Conservation (phyloP, 208 protist genomes). For the Pavlovales sp. region DNA sequence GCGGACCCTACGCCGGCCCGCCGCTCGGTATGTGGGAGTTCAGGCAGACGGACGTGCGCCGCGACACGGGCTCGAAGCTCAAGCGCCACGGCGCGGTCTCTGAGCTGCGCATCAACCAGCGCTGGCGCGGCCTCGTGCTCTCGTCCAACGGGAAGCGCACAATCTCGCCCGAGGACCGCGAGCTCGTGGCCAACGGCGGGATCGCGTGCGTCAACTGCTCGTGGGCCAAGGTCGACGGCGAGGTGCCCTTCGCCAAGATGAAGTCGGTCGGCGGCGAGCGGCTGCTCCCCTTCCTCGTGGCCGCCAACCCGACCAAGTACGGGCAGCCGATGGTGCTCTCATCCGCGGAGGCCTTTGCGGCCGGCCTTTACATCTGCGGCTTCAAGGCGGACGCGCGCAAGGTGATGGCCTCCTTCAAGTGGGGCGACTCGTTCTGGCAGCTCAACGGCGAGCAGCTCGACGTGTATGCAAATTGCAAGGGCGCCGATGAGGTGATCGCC, state of each 20-base stretch:
- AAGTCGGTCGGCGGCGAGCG: constrained; percentile 70
- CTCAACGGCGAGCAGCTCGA: constrained; percentile 88
- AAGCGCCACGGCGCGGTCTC: constrained; percentile 71
- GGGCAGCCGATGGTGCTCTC: constrained; percentile 93
- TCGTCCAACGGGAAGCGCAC: constrained; percentile 77
- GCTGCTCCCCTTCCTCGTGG: constrained; percentile 92
- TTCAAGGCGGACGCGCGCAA: constrained; percentile 78
- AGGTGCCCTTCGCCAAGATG: constrained; percentile 88
- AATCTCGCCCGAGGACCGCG: constrained; percentile 85
- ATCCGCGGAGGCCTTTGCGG: constrained; percentile 68
- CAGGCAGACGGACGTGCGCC: constrained; percentile 94
- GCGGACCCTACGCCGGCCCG: constrained; percentile 52
- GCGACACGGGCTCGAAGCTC: constrained; percentile 93
- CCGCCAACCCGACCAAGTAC: constrained; percentile 99
- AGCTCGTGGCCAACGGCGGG: constrained; percentile 76
- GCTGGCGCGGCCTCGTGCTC: constrained; percentile 51
- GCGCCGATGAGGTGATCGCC: constrained; percentile 65
- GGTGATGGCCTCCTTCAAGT: constrained; percentile 90
- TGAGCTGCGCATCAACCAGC: constrained; percentile 9
- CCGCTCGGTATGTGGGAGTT: constrained; percentile 97
- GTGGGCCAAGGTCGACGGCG: constrained; percentile 86
- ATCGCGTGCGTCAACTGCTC: constrained; percentile 98
- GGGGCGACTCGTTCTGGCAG: constrained; percentile 90
- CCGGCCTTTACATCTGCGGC: constrained; percentile 48
- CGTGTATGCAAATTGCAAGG: constrained; percentile 67